phyloP scores from a whole-genome alignment of 768 basidiomycete genomes.

The Chalciporus piperatus region DNA sequence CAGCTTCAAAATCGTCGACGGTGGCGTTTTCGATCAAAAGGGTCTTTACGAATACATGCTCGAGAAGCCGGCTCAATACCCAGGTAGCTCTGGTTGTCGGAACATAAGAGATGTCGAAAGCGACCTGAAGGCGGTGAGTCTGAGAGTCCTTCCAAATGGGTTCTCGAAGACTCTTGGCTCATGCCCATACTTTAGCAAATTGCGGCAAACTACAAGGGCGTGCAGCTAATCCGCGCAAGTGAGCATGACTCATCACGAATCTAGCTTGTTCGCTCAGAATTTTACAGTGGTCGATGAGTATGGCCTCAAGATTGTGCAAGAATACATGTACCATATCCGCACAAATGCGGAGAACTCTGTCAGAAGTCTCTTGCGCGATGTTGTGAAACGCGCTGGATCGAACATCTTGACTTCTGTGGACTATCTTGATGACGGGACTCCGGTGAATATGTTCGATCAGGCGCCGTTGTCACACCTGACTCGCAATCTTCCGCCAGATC shows the following conservation, averaged over 20 bases:
- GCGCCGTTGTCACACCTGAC: neutral
- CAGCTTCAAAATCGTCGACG: constrained; percentile 87
- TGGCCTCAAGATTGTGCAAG: constrained; percentile 79
- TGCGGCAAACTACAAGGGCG: constrained; percentile 90
- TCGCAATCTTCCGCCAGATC: constrained; percentile 45
- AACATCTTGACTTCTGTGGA: constrained; percentile 71
- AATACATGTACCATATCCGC: constrained; percentile 91
- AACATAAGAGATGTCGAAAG: constrained; percentile 89
- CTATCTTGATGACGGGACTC: constrained; percentile 85
- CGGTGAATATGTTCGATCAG: constrained; percentile 43
- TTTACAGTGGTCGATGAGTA: constrained; percentile 80
- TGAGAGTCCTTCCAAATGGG: neutral
- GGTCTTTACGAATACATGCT: constrained; percentile 79
- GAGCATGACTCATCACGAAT: constrained; percentile 20
- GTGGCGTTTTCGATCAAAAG: constrained; percentile 74
- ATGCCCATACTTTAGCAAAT: constrained; percentile 62
- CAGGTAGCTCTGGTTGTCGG: constrained; percentile 83
- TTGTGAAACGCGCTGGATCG: constrained; percentile 64
- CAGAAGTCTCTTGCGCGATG: constrained; percentile 73
- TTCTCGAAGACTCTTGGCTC: neutral
- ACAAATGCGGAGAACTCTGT: constrained; percentile 87
- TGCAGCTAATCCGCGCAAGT: constrained; percentile 81
- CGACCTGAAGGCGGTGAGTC: constrained; percentile 80
- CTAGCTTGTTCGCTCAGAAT: constrained; percentile 8
- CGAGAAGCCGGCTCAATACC: constrained; percentile 75